A percentile compares a stretch with the other conserved stretches of the same genome.
Conservation (phyloP, 2,329 filamentous ascomycete species). For the Talaromyces sp. region DNA sequence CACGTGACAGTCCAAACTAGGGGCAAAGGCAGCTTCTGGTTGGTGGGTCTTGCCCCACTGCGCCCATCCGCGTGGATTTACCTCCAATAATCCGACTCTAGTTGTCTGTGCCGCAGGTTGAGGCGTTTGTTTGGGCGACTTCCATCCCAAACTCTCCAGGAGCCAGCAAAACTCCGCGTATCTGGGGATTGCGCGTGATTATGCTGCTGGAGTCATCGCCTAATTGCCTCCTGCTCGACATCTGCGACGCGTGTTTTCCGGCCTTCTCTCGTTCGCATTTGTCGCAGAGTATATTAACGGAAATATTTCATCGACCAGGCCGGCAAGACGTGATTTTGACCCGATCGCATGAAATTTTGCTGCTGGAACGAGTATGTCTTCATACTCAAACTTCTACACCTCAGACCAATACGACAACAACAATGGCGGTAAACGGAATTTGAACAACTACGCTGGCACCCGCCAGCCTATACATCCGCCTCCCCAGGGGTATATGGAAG, state of each 20-base stretch:
- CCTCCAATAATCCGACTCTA: neutral
- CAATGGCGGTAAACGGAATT: constrained; percentile 1
- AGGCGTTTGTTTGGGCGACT: neutral
- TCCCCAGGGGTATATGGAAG: constrained; percentile 6
- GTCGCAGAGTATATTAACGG: neutral
- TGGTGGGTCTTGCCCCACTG: neutral
- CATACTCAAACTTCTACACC: constrained; percentile 5
- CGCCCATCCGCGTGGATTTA: neutral
- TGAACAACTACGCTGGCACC: neutral
- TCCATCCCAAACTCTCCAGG: neutral
- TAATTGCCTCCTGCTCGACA: neutral
- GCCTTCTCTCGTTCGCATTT: neutral
- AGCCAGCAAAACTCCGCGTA: neutral
- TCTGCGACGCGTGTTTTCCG: neutral
- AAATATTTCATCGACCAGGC: neutral
- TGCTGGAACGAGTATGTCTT: constrained; percentile 2
- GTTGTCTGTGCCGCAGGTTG: neutral
- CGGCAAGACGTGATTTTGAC: neutral
- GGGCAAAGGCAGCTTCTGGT: constrained; percentile 13
- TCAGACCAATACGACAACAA: constrained; percentile 4
- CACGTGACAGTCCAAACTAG: constrained; percentile 26
- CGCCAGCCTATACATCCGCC: constrained; percentile 7
- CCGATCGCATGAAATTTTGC: neutral
- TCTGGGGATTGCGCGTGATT: neutral
- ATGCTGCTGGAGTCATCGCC: neutral